Evolutionary conservation across 2,329 filamentous ascomycete species (phyloP).

Genomic region (Alternaria tenuissima): DNA sequence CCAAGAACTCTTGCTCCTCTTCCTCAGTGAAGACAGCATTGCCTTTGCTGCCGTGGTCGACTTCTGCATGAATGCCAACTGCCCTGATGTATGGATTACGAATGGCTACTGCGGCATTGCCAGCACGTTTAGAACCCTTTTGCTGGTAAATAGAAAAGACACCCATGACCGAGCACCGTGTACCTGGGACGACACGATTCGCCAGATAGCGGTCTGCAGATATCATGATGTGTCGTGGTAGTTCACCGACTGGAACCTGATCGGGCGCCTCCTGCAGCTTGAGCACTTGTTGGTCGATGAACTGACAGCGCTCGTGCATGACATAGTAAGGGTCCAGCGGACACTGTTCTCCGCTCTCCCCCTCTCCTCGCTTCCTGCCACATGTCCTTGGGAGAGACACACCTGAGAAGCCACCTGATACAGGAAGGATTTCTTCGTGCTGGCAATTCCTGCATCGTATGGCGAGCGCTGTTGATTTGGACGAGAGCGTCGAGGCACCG

Average conservation of each 20-base stretch:
- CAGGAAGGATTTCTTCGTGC: constrained; percentile 72
- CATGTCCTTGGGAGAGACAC: constrained; percentile 85
- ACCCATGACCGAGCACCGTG: constrained; percentile 92
- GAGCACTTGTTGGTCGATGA: constrained; percentile 97
- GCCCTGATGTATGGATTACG: constrained; percentile 93
- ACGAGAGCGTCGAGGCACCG: constrained; percentile 94
- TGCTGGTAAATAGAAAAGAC: constrained; percentile 98
- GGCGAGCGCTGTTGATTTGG: constrained; percentile 86
- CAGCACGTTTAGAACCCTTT: constrained; percentile 81
- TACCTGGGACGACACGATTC: constrained; percentile 94
- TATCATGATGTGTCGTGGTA: constrained; percentile 92
- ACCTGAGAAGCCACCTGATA: constrained; percentile 87
- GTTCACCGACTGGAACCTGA: constrained; percentile 94
- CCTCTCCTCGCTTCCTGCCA: constrained; percentile 67
- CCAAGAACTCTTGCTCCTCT: constrained; percentile 94
- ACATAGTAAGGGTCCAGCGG: constrained; percentile 96
- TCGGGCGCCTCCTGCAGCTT: constrained; percentile 98
- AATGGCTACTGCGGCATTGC: constrained; percentile 86
- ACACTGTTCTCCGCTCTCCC: constrained; percentile 77
- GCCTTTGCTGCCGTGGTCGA: constrained; percentile 89
- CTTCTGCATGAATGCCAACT: constrained; percentile 88
- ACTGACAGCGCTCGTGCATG: constrained; percentile 89
- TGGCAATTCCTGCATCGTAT: constrained; percentile 90
- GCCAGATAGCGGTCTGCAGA: constrained; percentile 96
- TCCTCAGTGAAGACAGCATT: constrained; percentile 87